Conservation (phyloP, 768 basidiomycete genomes). For the Royoungia palumana region DNA sequence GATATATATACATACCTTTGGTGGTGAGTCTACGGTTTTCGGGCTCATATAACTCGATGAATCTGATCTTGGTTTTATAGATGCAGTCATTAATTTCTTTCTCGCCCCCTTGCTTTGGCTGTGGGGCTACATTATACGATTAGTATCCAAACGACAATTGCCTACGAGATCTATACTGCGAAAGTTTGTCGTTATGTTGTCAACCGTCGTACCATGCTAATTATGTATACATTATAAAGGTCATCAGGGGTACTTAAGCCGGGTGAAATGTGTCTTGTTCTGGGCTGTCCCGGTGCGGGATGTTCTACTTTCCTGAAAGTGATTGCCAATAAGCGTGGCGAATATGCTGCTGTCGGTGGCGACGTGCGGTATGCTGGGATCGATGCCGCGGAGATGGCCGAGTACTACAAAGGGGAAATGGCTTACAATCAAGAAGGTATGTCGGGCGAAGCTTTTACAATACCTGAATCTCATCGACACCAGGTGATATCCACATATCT, state of each 20-base stretch:
- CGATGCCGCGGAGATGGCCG: slow-evolving; percentile 67
- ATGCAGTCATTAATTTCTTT: slow-evolving; percentile 52
- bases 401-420: slow-evolving; percentile 75
- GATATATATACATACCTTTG: slow-evolving; percentile 61
- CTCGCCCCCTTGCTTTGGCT: slow-evolving; percentile 48
- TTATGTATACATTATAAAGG: slow-evolving; percentile 31
- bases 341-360: slow-evolving; percentile 61
- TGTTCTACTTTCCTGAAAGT: slow-evolving; percentile 85
- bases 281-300: slow-evolving; percentile 81
- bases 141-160: slow-evolving; percentile 36
- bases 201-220: background rate
- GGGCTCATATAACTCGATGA: background rate
- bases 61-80: slow-evolving; percentile 27
- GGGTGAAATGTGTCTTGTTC: slow-evolving; percentile 84
- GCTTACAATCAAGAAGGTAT: slow-evolving; percentile 75
- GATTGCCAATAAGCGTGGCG: slow-evolving; percentile 72
- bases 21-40: slow-evolving; percentile 42
- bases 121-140: slow-evolving; percentile 39
- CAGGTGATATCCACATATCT: slow-evolving; percentile 79
- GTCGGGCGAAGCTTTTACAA: background rate
- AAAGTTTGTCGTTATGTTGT: slow-evolving; percentile 38
- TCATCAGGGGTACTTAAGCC: slow-evolving; percentile 69
- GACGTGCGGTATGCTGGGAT: slow-evolving; percentile 84
- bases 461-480: background rate
- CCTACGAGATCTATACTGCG: slow-evolving; percentile 56